These are phyloP conservation scores for Termitomyces sp. DNA, from an alignment of 768 basidiomycete species.

Conservation along the genomic window DNA sequence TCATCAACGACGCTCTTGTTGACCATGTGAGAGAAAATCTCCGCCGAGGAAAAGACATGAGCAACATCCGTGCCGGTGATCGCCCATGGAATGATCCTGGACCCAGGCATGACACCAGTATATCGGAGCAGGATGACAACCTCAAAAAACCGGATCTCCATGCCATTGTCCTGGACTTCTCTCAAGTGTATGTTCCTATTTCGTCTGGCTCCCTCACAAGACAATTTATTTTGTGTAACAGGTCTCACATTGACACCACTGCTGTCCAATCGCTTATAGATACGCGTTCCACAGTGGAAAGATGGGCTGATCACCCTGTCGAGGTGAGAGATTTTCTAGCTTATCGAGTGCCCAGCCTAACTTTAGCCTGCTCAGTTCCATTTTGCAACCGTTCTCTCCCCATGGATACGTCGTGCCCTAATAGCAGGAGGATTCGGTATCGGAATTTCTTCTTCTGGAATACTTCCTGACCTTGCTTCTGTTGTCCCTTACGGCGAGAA, in stretches of 20 bases:
- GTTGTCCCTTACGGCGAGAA: conserved; percentile 66
- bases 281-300: conserved; percentile 81
- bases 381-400: conserved; percentile 87
- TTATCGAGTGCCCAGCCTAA: neutral
- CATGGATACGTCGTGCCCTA: conserved; percentile 90
- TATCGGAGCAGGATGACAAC: conserved; percentile 48
- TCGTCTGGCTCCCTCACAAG: neutral
- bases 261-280: conserved; percentile 90
- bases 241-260: conserved; percentile 89
- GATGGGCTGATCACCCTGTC: conserved; percentile 74
- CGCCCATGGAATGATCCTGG: conserved; percentile 96
- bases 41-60: conserved; percentile 72
- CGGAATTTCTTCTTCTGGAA: conserved; percentile 41
- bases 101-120: conserved; percentile 45
- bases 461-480: conserved; percentile 66
- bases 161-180: conserved; percentile 91
- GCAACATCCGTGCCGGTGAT: conserved; percentile 60
- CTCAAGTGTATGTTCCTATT: conserved; percentile 56
- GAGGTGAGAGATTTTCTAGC: conserved; percentile 43
- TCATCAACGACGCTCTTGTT: conserved; percentile 69
- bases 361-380: conserved; percentile 64
- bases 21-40: conserved; percentile 79
- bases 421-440: conserved; percentile 89
- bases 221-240: conserved; percentile 23
- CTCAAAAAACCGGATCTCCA: conserved; percentile 62